phyloP scores from a whole-genome alignment of 345 rosid genomes.

The Ceriops decandra region DNA sequence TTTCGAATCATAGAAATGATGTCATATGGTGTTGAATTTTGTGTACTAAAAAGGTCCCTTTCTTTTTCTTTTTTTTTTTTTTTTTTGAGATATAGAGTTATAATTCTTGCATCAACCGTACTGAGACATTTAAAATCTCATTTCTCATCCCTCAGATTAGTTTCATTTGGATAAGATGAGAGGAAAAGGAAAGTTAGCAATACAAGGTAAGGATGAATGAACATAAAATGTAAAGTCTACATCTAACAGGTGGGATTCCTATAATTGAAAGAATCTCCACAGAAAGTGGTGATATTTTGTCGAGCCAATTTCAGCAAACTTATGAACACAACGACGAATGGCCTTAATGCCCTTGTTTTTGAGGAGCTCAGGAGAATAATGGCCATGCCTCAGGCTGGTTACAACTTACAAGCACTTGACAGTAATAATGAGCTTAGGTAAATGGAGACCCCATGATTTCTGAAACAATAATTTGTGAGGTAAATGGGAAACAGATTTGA shows the following conservation, averaged over 20 bases:
- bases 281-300: constrained; percentile 9
- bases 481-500: too few species aligned
- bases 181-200: background rate
- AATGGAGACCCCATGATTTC: too few species aligned
- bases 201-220: background rate
- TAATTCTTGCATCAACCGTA: too few species aligned
- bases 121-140: too few species aligned
- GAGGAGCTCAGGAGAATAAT: background rate
- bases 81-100: too few species aligned
- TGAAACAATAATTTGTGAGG: too few species aligned
- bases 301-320: constrained; percentile 14
- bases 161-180: background rate
- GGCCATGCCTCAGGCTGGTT: background rate
- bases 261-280: background rate
- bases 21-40: too few species aligned
- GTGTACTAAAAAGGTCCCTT: too few species aligned
- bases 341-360: background rate
- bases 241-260: background rate
- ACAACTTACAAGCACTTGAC: background rate
- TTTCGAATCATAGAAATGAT: too few species aligned
- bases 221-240: background rate
- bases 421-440: too few species aligned
- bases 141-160: background rate
- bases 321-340: background rate
- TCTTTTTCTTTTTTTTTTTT: too few species aligned